Base-by-base conservation (phyloP, 2,329 filamentous ascomycete species). In the Dactylellina drechsleri region DNA sequence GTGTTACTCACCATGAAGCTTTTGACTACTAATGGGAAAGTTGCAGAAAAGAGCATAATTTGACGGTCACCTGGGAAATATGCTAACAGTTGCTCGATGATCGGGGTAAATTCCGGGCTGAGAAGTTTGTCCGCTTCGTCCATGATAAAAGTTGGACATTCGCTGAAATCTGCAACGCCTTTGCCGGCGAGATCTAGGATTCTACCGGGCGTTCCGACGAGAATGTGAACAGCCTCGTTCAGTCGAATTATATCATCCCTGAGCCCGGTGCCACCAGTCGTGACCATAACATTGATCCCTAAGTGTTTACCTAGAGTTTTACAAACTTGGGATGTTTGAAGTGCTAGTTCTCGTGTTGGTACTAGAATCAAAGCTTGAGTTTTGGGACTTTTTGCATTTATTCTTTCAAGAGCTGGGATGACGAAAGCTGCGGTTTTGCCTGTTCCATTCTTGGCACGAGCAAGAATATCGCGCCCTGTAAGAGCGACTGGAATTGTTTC, bases 31-130 rank as follows among this genome's bases (percentile, higher is more conserved):
- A 98, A 85, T 16, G 95, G 95, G 83, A 99, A 99, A 2, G 95
- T 99, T 75, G 96, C 96, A 79, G 92, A 97, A 85, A 99, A 99
- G 76, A 99, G 90, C 95, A 99, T 99, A 80, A 99, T 93, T 84
- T 99, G 95, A 72, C 95, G 91, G 81, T 99, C 94, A 83, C 95
- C 97, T 77, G 95, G 94, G 82, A 97, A 94, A 84, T 97, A 97
- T 77, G 92, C 91, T 58, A 99, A 86, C 20, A 99, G 87, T 82
- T 99, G 93, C 83, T 99, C 96, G 78, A 99, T 97, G 77, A 97
- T 93, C 26, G 94, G 93, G 5, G 95, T 99, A 82, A 99, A 99
- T 82, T 99, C 95, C 73, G 92, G 89, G 5, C 95, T 99, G 59
- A 99, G 87, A 76, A 99, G 89, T 85, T 99, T 99, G 84, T 99